These are phyloP conservation scores for Eucalyptus guilfoylei DNA, from an alignment of 345 rosid genomes.

Conservation along the genomic window DNA sequence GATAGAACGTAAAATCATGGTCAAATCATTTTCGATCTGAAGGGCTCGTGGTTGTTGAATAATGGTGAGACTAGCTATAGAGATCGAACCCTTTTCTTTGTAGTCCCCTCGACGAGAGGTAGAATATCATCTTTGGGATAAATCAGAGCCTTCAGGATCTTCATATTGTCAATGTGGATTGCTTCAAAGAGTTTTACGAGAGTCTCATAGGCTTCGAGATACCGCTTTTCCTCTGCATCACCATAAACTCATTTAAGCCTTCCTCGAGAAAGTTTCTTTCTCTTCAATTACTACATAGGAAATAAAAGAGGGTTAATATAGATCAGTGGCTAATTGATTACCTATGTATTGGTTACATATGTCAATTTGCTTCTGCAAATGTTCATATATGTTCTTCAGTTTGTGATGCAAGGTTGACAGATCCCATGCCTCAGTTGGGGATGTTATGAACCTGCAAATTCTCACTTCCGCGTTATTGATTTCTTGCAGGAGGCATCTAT, in stretches of 20 bases:
- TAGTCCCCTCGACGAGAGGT: conserved; percentile 61
- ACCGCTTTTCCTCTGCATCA: conserved; percentile 55
- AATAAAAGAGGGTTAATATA: background rate
- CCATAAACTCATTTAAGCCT: background rate
- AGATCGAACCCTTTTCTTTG: conserved; percentile 49
- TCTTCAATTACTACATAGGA: background rate
- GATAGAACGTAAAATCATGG: background rate
- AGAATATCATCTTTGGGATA: conserved; percentile 41
- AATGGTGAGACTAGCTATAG: background rate
- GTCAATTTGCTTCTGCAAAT: conserved; percentile 40
- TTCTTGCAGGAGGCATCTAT: background rate
- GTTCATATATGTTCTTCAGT: conserved; percentile 56
- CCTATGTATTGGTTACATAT: conserved; percentile 57
- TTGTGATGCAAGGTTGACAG: conserved; percentile 71
- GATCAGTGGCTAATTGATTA: background rate
- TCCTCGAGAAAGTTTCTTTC: background rate
- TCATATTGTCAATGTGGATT: conserved; percentile 81
- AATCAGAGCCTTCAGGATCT: conserved; percentile 66
- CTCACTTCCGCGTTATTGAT: background rate
- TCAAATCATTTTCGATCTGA: background rate
- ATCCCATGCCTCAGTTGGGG: conserved; percentile 77
- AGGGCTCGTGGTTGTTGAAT: background rate
- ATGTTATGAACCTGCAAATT: conserved; percentile 25
- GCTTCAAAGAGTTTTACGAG: conserved; percentile 38
- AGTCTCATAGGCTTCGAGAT: conserved; percentile 31